Conservation (phyloP, 2,329 filamentous ascomycete genomes). For the Penicillium sp. region DNA sequence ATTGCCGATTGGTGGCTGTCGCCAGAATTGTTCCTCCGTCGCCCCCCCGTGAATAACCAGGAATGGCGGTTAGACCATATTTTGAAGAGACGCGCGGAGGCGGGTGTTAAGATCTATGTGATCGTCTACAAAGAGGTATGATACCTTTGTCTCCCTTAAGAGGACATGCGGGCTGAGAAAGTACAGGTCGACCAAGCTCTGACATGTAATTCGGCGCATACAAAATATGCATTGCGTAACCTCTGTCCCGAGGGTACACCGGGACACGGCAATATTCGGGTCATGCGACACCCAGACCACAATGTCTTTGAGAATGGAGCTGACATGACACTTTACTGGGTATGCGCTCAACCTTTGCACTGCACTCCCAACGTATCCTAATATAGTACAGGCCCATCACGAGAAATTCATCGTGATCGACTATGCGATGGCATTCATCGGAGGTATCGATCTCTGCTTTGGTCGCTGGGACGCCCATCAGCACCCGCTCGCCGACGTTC, state of each 20-base stretch:
- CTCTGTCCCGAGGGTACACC: constrained; percentile 79
- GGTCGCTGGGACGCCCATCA: constrained; percentile 89
- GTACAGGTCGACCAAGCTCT: constrained; percentile 66
- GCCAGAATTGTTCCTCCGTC: constrained; percentile 79
- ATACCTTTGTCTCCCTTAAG: not conserved
- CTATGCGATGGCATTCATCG: constrained; percentile 87
- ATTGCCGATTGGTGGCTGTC: constrained; percentile 98
- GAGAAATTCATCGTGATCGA: constrained; percentile 98
- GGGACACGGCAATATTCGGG: constrained; percentile 82
- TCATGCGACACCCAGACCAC: constrained; percentile 92
- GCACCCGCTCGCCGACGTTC: constrained; percentile 81
- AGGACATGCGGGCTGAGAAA: not conserved
- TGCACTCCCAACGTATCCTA: not conserved
- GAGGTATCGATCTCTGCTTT: constrained; percentile 92
- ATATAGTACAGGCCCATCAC: constrained; percentile 68
- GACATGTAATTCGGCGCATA: constrained; percentile 90
- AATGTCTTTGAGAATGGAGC: constrained; percentile 90
- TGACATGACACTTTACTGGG: constrained; percentile 96
- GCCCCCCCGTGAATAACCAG: constrained; percentile 78
- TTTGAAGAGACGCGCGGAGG: constrained; percentile 84
- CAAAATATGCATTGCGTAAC: constrained; percentile 77
- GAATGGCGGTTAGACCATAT: constrained; percentile 85
- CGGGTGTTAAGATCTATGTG: constrained; percentile 91
- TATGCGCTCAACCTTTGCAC: constrained; percentile 20
- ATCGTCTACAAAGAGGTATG: constrained; percentile 82